These are phyloP conservation scores for Metschnikowia lunata DNA, from an alignment of 805 yeast genomes.

Conservation along the genomic window DNA sequence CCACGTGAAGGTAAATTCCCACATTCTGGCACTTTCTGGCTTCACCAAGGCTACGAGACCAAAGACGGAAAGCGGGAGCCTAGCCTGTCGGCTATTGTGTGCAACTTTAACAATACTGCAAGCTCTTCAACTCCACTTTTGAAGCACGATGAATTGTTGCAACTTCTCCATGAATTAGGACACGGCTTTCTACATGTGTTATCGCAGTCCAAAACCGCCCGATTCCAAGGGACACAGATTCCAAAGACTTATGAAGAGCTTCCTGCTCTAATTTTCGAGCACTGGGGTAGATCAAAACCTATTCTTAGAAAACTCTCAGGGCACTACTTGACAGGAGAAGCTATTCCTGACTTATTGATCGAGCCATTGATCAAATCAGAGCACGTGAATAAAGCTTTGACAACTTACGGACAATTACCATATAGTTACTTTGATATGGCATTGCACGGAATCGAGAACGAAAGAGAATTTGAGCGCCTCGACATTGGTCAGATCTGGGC, in stretches of 20 bases:
- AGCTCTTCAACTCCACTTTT: slow-evolving; percentile 64
- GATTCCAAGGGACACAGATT: slow-evolving; percentile 73
- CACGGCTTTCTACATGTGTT: slow-evolving; percentile 81
- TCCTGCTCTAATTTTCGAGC: slow-evolving; percentile 85
- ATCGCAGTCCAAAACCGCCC: slow-evolving; percentile 57
- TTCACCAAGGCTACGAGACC: slow-evolving; percentile 55
- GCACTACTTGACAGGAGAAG: slow-evolving; percentile 60
- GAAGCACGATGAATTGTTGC: slow-evolving; percentile 72
- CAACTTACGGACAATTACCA: slow-evolving; percentile 68
- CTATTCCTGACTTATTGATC: slow-evolving; percentile 42
- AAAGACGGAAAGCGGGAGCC: slow-evolving; percentile 54
- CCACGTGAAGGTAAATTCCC: slow-evolving; percentile 85
- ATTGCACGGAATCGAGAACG: slow-evolving; percentile 50
- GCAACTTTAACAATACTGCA: slow-evolving; percentile 77
- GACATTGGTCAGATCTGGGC: slow-evolving; percentile 63
- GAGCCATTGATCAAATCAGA: slow-evolving; percentile 17
- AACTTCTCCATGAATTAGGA: slow-evolving; percentile 86
- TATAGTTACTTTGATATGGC: slow-evolving; percentile 75
- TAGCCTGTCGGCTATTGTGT: slow-evolving; percentile 64
- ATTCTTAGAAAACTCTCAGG: slow-evolving; percentile 55
- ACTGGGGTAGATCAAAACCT: slow-evolving; percentile 74
- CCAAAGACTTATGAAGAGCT: slow-evolving; percentile 87
- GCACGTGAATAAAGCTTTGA: slow-evolving; percentile 64
- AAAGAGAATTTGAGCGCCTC: slow-evolving; percentile 38
- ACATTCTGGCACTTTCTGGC: slow-evolving; percentile 82